Evolutionary conservation across 768 basidiomycete species (phyloP).

Genomic region (Serendipita sp.): DNA sequence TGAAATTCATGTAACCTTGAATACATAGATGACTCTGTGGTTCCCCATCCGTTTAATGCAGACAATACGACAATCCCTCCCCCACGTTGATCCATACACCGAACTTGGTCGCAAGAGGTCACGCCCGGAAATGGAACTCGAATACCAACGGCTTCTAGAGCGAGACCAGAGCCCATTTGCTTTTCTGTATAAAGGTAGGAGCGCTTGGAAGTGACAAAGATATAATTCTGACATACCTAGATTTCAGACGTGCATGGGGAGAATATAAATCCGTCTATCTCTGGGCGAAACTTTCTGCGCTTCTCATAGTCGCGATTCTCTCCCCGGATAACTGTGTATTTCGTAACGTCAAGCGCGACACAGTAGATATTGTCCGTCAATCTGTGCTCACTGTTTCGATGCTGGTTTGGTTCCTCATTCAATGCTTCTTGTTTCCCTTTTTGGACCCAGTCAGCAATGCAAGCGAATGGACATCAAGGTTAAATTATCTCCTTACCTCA

Average conservation of each 20-base stretch:
- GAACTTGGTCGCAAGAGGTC: constrained; percentile 52
- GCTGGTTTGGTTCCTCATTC: constrained; percentile 41
- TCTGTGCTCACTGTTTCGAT: constrained; percentile 40
- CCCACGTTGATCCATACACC: constrained; percentile 48
- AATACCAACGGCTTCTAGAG: constrained; percentile 49
- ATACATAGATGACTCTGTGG: constrained; percentile 45
- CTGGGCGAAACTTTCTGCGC: constrained; percentile 51
- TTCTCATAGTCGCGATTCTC: constrained; percentile 49
- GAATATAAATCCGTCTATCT: constrained; percentile 48
- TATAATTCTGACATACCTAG: constrained; percentile 21
- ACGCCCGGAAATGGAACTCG: constrained; percentile 41
- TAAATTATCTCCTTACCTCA: constrained; percentile 54
- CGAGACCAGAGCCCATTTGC: constrained; percentile 51
- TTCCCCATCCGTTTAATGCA: constrained; percentile 47
- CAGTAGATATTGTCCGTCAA: constrained; percentile 44
- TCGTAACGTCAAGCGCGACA: constrained; percentile 32
- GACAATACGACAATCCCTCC: constrained; percentile 41
- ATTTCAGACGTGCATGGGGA: constrained; percentile 53
- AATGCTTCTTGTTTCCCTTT: constrained; percentile 47
- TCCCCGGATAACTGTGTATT: constrained; percentile 61
- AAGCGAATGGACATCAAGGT: constrained; percentile 54
- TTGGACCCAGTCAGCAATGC: constrained; percentile 57
- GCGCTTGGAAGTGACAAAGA: constrained; percentile 25
- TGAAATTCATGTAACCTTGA: background rate
- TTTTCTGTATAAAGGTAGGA: constrained; percentile 37